Evolutionary conservation across 2,329 filamentous ascomycete genomes (phyloP).

Genomic region (Beauveria asiatica): DNA sequence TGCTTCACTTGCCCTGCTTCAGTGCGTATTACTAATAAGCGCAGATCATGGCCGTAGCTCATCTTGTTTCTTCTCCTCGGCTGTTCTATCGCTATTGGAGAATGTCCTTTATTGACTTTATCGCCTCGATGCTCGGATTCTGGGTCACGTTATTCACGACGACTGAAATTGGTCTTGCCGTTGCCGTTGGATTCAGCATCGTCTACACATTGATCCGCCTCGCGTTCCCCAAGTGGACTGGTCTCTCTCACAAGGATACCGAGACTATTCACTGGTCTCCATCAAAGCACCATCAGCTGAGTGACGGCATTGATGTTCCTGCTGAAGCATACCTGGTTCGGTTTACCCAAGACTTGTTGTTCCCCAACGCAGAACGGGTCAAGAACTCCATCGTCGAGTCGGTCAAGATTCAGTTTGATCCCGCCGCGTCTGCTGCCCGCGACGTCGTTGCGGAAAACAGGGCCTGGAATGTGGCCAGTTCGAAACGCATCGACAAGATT

Average conservation of each 20-base stretch:
- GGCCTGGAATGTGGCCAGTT: conserved; percentile 46
- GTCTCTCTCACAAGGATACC: conserved; percentile 22
- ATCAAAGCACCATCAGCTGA: conserved; percentile 14
- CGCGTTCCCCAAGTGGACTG: conserved; percentile 41
- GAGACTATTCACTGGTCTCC: conserved; percentile 22
- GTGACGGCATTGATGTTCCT: conserved; percentile 23
- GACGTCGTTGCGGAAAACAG: conserved; percentile 32
- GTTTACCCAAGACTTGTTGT: conserved; percentile 50
- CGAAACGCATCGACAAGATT: conserved; percentile 37
- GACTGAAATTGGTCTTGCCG: conserved; percentile 51
- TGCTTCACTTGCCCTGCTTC: no score
- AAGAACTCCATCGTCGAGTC: conserved; percentile 41
- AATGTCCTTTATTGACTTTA: conserved; percentile 55
- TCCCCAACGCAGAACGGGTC: conserved; percentile 49
- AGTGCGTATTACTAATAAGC: background rate
- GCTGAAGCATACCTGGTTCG: conserved; percentile 47
- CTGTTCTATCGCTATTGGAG: conserved; percentile 58
- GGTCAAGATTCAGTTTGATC: conserved; percentile 31
- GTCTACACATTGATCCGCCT: conserved; percentile 50
- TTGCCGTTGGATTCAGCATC: conserved; percentile 54
- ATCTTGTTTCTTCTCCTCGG: conserved; percentile 48
- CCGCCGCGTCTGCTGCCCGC: conserved; percentile 33
- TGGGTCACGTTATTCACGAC: conserved; percentile 56
- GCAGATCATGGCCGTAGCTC: conserved; percentile 53
- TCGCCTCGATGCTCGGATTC: conserved; percentile 53